Base-by-base conservation (phyloP, 148 eudicot genomes). In the Arbutus unedo region DNA sequence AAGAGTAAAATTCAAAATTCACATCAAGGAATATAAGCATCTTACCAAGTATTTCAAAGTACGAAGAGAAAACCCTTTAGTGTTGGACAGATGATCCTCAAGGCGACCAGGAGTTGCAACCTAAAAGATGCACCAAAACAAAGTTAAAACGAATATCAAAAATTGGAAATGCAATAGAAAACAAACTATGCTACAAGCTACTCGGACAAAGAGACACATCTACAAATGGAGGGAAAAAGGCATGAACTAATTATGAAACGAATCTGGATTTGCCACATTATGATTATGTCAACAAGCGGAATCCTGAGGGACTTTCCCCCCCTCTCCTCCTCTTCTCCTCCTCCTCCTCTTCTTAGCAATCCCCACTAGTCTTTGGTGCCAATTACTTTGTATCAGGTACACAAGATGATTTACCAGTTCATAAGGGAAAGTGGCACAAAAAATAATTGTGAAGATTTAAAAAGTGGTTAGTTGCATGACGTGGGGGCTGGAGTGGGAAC, bases 91-190 rank as follows among this genome's bases (percentile, higher is more conserved):
- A 88, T 96, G 99, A 90, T 96, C 98, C 86, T 91, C 78, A 77
- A 96, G 95, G 60, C 99, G 98, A 62, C 99, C 99, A 83, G 99
- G 99, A 5, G 99, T 96, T 59, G 92, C 98, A 57, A 94, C 98
- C 99, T 96, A 79, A 90, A 79, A 51, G 51, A 15, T 48, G 76
- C 78, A 78, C 74, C 6, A 79, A 68, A 71, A 5, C 55, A 19
- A 70, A 78, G 75, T 59, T 48, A 70, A 77, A 6, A 70, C 43
- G 18, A 45, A 38, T 48, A 18, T 6, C 18, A 21, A 43, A 9
- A 53, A 21, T 45, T 4, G 60, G 31, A 49, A 13, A 16, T 16
- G 16, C 54, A 38, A 53, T 8, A 38, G 15, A 77, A 53, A 9
- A 53, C 31, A 25, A 53, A 2, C 38, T 11, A 53, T 76, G 7